These are phyloP conservation scores for Phytophthora ohioensis DNA, from an alignment of 352 stramenopile genomes.

Conservation along the genomic window DNA sequence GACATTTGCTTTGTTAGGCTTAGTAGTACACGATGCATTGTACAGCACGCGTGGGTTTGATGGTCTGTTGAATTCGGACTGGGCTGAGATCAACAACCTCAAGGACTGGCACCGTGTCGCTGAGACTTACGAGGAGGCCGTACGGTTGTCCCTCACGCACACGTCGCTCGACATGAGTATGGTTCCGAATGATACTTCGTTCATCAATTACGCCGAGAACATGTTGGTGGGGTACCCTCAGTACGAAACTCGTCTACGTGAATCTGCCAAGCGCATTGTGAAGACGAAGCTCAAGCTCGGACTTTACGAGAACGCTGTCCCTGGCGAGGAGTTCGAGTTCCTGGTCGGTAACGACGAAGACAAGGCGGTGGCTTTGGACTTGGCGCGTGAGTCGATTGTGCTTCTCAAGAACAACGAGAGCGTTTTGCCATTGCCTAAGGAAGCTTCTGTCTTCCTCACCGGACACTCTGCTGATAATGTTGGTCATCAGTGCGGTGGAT, in stretches of 20 bases:
- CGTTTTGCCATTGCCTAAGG: constrained; percentile 51
- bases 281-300: constrained; percentile 73
- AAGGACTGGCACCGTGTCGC: constrained; percentile 60
- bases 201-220: constrained; percentile 59
- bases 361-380: constrained; percentile 53
- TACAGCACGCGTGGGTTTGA: constrained; percentile 36
- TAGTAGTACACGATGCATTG: no score
- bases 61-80: constrained; percentile 91
- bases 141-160: constrained; percentile 68
- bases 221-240: constrained; percentile 48
- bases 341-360: constrained; percentile 59
- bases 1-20: no score
- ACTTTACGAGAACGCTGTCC: constrained; percentile 69
- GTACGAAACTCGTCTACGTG: constrained; percentile 51
- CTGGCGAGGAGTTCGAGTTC: constrained; percentile 45
- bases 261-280: constrained; percentile 66
- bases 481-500: constrained; percentile 72
- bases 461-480: constrained; percentile 68
- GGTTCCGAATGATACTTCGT: constrained; percentile 55
- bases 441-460: constrained; percentile 58
- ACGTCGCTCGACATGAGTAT: constrained; percentile 93
- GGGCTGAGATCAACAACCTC: constrained; percentile 90
- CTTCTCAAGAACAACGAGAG: constrained; percentile 79
- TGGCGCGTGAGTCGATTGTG: constrained; percentile 78
- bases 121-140: constrained; percentile 49